These are phyloP conservation scores for Remersonia thermophila DNA, from an alignment of 2,329 filamentous ascomycete species.

Conservation along the genomic window DNA sequence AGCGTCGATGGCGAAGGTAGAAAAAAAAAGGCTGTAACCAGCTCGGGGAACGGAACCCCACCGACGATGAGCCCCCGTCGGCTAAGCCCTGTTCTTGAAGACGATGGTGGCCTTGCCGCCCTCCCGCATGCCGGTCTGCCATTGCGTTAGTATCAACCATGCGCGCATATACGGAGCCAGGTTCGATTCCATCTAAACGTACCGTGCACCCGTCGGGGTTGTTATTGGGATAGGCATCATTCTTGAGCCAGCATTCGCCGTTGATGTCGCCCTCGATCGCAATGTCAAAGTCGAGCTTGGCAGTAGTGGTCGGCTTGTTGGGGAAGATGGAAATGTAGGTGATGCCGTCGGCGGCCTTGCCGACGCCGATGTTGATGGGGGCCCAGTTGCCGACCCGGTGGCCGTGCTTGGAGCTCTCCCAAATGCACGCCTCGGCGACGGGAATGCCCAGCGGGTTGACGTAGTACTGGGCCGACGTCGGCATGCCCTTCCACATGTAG, in stretches of 20 bases:
- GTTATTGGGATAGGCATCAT: constrained; percentile 50
- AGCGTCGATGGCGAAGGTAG: too few relatives aligned
- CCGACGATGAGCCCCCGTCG: too few relatives aligned
- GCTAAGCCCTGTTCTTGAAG: constrained; percentile 26
- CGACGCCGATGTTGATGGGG: constrained; percentile 74
- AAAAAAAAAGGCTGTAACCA: too few relatives aligned
- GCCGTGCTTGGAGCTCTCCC: constrained; percentile 41
- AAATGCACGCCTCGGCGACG: constrained; percentile 60
- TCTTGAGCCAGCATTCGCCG: constrained; percentile 50
- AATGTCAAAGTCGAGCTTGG: constrained; percentile 65
- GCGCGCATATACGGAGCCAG: too few relatives aligned
- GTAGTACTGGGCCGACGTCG: constrained; percentile 91
- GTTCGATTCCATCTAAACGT: too few relatives aligned
- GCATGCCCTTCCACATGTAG: constrained; percentile 63
- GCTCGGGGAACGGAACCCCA: too few relatives aligned
- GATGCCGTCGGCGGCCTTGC: constrained; percentile 47
- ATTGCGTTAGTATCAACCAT: too few relatives aligned
- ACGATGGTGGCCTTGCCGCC: constrained; percentile 33
- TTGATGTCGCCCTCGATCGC: constrained; percentile 56
- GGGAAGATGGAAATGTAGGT: constrained; percentile 78
- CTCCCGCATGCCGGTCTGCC: constrained; percentile 30
- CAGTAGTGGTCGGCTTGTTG: constrained; percentile 63
- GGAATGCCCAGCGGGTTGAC: constrained; percentile 70
- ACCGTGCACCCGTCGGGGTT: constrained; percentile 65
- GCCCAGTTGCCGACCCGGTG: constrained; percentile 70